Percentiles rank a stretch among this genome's conserved stretches.
These are phyloP conservation scores for Penicillium waksmanii DNA, from an alignment of 495 filamentous ascomycete genomes.

Conservation along the genomic window DNA sequence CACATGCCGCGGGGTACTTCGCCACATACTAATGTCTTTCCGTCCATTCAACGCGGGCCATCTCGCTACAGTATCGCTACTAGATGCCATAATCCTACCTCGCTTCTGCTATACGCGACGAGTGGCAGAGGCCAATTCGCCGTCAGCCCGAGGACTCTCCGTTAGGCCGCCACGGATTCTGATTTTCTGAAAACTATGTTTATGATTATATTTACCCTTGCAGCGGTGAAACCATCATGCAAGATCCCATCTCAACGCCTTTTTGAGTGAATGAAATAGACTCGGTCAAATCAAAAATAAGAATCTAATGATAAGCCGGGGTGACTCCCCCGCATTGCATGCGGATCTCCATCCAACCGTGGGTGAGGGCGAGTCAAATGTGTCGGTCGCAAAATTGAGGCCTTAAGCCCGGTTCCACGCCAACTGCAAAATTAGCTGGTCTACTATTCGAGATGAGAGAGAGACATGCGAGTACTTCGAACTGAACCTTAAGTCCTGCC, in stretches of 20 bases:
- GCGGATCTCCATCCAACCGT: neutral
- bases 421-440: neutral
- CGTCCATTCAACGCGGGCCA: too few relatives aligned
- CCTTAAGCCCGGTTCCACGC: neutral
- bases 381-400: slow-evolving; percentile 3
- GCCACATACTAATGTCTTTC: too few relatives aligned
- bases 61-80: too few relatives aligned
- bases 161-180: neutral
- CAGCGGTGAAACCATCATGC: neutral
- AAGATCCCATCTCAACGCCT: neutral
- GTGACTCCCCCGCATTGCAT: too few relatives aligned
- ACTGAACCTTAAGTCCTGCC: too few relatives aligned
- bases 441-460: too few relatives aligned
- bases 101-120: neutral
- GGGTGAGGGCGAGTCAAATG: neutral
- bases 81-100: neutral
- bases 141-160: neutral
- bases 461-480: too few relatives aligned
- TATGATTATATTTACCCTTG: neutral
- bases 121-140: too few relatives aligned
- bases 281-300: slow-evolving; percentile 1
- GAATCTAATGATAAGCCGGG: too few relatives aligned
- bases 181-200: neutral
- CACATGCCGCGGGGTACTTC: too few relatives aligned
- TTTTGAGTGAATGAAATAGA: neutral